These are phyloP conservation scores for Dissoconium aciculare DNA, from an alignment of 2,329 filamentous ascomycete genomes.

Conservation along the genomic window DNA sequence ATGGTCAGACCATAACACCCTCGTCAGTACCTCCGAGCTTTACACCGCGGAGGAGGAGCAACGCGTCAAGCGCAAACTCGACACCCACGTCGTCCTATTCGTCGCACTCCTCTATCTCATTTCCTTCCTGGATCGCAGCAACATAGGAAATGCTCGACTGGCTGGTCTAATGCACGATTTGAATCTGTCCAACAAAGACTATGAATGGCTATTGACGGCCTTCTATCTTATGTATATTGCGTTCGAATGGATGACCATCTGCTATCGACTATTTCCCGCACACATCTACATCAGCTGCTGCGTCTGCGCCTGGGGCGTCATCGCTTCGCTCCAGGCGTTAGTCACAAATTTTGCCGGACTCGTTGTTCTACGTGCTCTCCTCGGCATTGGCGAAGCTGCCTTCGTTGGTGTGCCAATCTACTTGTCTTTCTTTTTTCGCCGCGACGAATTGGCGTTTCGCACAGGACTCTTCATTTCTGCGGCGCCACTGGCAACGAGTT, in stretches of 20 bases:
- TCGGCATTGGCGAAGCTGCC: conserved; percentile 46
- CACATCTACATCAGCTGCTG: conserved; percentile 48
- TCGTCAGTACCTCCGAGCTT: conserved; percentile 32
- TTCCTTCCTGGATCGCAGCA: conserved; percentile 73
- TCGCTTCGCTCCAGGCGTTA: conserved; percentile 54
- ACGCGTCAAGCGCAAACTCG: conserved; percentile 45
- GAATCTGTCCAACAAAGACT: conserved; percentile 39
- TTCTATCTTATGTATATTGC: conserved; percentile 51
- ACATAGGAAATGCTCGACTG: conserved; percentile 52
- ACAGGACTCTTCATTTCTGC: conserved; percentile 78
- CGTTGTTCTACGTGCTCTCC: conserved; percentile 44
- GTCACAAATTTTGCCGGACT: conserved; percentile 36
- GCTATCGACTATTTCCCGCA: conserved; percentile 42
- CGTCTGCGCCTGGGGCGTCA: conserved; percentile 64
- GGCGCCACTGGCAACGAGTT: conserved; percentile 45
- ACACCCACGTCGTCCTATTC: conserved; percentile 63
- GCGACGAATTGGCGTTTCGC: conserved; percentile 64
- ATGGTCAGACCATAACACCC: conserved; percentile 12
- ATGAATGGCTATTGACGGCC: conserved; percentile 46
- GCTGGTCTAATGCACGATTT: conserved; percentile 43
- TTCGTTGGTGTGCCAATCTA: conserved; percentile 53
- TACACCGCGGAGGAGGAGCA: conserved; percentile 52
- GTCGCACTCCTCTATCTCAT: conserved; percentile 71
- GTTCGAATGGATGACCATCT: conserved; percentile 50
- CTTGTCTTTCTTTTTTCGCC: conserved; percentile 47